These are phyloP conservation scores for Wickerhamiella lipophila DNA, from an alignment of 805 yeast species.

Conservation along the genomic window DNA sequence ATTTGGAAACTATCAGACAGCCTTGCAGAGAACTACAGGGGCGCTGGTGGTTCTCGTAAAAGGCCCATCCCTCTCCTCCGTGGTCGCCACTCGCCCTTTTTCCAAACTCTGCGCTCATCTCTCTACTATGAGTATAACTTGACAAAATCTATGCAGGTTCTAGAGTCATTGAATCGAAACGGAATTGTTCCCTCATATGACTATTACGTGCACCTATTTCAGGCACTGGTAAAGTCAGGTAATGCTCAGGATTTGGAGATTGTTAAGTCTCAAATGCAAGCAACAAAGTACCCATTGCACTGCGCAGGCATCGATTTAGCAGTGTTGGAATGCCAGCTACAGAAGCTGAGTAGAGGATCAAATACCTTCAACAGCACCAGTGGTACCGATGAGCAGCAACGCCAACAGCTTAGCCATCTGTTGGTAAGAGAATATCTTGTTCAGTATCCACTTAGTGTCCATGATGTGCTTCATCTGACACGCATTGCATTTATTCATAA, in stretches of 20 bases:
- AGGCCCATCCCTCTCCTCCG: neutral
- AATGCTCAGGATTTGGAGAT: slow-evolving; percentile 2
- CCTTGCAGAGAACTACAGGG: neutral
- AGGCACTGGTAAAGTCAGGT: slow-evolving; percentile 8
- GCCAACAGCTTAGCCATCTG: slow-evolving; percentile 3
- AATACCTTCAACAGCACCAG: neutral
- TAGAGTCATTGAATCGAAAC: slow-evolving; percentile 12
- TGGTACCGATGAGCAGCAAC: neutral
- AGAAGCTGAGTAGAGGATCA: neutral
- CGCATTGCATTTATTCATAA: slow-evolving; percentile 15
- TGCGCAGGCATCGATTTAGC: slow-evolving; percentile 21
- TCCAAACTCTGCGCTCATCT: neutral
- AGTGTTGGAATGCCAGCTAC: slow-evolving; percentile 14
- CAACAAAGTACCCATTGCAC: slow-evolving; percentile 17
- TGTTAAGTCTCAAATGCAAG: slow-evolving; percentile 11
- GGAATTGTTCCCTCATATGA: slow-evolving; percentile 17
- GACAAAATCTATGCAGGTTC: slow-evolving; percentile 3
- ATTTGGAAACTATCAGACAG: neutral
- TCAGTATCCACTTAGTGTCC: slow-evolving; percentile 20
- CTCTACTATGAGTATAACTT: neutral
- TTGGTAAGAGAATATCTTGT: slow-evolving; percentile 16
- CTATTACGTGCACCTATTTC: slow-evolving; percentile 14
- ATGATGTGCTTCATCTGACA: slow-evolving; percentile 16
- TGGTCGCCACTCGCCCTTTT: slow-evolving; percentile 4
- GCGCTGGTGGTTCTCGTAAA: neutral